These are phyloP conservation scores for Condylostoma magnum DNA, from an alignment of 169 alveolate genomes.

Conservation along the genomic window DNA sequence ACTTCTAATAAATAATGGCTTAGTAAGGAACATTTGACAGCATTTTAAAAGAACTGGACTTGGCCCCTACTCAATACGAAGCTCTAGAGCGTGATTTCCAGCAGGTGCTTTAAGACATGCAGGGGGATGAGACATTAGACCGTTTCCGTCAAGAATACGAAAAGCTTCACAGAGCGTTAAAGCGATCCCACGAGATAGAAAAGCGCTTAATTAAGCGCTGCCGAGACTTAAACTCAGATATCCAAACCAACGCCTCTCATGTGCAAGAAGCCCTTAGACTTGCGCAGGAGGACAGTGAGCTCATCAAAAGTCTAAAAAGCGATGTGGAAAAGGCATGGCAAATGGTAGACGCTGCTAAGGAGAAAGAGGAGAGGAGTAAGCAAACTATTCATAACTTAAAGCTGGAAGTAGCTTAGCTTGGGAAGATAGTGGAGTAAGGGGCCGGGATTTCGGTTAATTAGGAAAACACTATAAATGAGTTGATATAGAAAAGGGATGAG, in stretches of 20 bases:
- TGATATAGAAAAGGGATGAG: conserved; percentile 51
- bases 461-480: conserved; percentile 69
- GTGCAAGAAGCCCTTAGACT: conserved; percentile 72
- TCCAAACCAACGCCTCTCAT: conserved; percentile 71
- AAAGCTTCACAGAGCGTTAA: conserved; percentile 78
- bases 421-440: conserved; percentile 65
- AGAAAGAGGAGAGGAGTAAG: conserved; percentile 70
- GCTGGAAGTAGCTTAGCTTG: conserved; percentile 59
- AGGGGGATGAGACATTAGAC: conserved; percentile 74
- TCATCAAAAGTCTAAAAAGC: conserved; percentile 51
- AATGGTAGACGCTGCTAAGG: conserved; percentile 70
- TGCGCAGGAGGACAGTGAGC: conserved; percentile 78
- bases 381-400: conserved; percentile 59
- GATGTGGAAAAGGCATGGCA: conserved; percentile 82
- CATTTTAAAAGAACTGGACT: conserved; percentile 19
- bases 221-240: conserved; percentile 69
- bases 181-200: conserved; percentile 77
- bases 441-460: conserved; percentile 69
- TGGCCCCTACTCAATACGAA: conserved; percentile 38
- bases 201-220: conserved; percentile 68
- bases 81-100: conserved; percentile 54
- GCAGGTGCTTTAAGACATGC: conserved; percentile 75
- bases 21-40: conserved; percentile 10
- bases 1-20: too few relatives aligned
- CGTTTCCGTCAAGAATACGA: conserved; percentile 81